Base-by-base conservation (phyloP, 192 early-diverging fungal species). In the Pilobolus umbonatus region DNA sequence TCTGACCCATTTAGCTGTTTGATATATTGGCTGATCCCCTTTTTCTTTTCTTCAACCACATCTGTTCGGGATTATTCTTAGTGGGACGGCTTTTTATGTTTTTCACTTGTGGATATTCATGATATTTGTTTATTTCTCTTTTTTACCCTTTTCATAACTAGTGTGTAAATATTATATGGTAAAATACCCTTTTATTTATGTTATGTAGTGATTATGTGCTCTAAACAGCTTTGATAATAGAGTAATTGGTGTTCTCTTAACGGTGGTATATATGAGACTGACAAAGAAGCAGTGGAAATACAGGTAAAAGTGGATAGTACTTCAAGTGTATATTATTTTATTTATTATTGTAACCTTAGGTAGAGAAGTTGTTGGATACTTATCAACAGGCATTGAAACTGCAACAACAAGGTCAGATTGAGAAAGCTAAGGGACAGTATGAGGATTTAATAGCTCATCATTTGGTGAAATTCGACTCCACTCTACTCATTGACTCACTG, bases 321-420 rank as follows among this genome's bases (percentile, higher is more conserved):
- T 25, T 28, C n/a, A 36, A 14, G 32, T 28, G 15, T 15, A 5
- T 4, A 30, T 17, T 30, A 11, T 55, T 12, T 42, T 53, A 21
- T 43, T 21, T 14, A 39, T 42, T 12, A 9, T 12, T 38, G 7
- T 2, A 30, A 17, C 22, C n/a, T n/a, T 68, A 79, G 77, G 64
- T 73, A 14, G 77, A 79, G 55, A 63, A 72, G 43, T 72, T 69
- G 34, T 44, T 79, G 6, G 69, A 69, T 3, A 38, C 62, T 8
- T 79, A 76, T 44, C 74, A 76, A 44, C 55, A 59, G 24, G 65
- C 77, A 2, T 67, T 79, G n/a, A 40, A 67, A 14, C 31, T 76
- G 21, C 62, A 74, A 17, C 74, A 76, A 40, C 67, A 69, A 28
- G 71, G 71, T 8, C 55, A 65, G 42, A 24, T 61, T 2, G 66